Percentiles rank a stretch among this genome's conserved stretches.
Conservation (phyloP, 441 rosid species). For the Metrosideros polymorpha region DNA sequence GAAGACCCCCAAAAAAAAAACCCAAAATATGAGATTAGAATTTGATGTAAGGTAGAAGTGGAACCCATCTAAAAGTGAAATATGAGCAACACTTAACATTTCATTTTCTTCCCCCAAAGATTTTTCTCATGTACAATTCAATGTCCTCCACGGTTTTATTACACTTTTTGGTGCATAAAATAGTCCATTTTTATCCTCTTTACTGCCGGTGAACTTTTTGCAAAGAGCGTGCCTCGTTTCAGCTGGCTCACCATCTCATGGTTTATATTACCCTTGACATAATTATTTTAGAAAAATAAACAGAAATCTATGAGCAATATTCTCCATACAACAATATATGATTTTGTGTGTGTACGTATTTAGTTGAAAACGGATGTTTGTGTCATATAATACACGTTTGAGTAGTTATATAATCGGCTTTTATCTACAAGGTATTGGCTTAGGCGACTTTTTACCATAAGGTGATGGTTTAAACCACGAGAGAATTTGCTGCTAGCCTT, state of each 20-base stretch:
- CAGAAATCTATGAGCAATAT: background rate
- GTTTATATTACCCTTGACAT: background rate
- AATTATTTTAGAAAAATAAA: too few species aligned
- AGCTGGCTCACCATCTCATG: background rate
- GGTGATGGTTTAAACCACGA: background rate
- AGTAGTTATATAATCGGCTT: background rate
- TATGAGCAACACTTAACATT: too few species aligned
- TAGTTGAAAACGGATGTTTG: background rate
- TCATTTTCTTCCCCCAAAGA: too few species aligned
- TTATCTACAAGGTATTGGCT: background rate
- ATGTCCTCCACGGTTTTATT: too few species aligned
- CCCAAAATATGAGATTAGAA: too few species aligned
- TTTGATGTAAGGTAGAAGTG: too few species aligned
- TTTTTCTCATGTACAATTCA: too few species aligned
- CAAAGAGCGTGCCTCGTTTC: background rate
- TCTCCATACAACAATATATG: background rate
- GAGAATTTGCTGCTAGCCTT: background rate
- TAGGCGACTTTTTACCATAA: background rate
- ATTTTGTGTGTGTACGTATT: background rate
- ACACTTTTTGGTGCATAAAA: too few species aligned
- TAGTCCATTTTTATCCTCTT: too few species aligned
- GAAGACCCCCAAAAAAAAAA: too few species aligned
- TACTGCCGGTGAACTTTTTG: background rate
- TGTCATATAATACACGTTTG: background rate
- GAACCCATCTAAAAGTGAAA: too few species aligned